These are phyloP conservation scores for Venturia asperata DNA, from an alignment of 2,329 filamentous ascomycete species.

Conservation along the genomic window DNA sequence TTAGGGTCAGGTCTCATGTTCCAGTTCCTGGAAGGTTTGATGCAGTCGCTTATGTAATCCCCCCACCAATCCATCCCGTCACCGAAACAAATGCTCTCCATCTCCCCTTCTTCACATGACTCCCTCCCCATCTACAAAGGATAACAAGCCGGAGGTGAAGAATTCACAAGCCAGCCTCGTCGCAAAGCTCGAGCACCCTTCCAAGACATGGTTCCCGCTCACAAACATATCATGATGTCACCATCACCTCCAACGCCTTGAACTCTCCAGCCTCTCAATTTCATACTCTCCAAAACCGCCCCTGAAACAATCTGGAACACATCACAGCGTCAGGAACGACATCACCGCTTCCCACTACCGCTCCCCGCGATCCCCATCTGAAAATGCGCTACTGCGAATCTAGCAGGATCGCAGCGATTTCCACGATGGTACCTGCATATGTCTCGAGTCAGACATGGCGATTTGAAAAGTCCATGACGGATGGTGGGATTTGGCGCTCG, in stretches of 20 bases:
- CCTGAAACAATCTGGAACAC: not conserved
- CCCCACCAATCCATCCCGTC: no score
- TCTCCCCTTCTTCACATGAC: no score
- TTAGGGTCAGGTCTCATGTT: no score
- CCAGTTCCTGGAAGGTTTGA: no score
- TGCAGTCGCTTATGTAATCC: no score
- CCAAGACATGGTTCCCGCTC: no score
- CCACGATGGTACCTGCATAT: not conserved
- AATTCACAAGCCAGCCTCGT: no score
- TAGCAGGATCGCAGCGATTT: not conserved
- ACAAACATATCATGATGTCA: not conserved
- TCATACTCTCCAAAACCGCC: not conserved
- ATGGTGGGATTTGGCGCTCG: constrained; percentile 2
- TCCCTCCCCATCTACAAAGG: no score
- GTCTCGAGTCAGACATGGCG: constrained; percentile 4
- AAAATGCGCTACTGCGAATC: not conserved
- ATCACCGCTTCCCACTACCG: not conserved
- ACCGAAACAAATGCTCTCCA: no score
- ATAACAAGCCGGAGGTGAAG: no score
- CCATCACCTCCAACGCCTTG: not conserved
- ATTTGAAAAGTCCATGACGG: constrained; percentile 7
- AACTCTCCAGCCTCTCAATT: not conserved
- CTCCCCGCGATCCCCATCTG: not conserved
- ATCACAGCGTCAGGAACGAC: not conserved
- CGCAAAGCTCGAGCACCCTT: no score